These are phyloP conservation scores for Vinca major DNA, from an alignment of 305 asterid genomes.

Conservation along the genomic window DNA sequence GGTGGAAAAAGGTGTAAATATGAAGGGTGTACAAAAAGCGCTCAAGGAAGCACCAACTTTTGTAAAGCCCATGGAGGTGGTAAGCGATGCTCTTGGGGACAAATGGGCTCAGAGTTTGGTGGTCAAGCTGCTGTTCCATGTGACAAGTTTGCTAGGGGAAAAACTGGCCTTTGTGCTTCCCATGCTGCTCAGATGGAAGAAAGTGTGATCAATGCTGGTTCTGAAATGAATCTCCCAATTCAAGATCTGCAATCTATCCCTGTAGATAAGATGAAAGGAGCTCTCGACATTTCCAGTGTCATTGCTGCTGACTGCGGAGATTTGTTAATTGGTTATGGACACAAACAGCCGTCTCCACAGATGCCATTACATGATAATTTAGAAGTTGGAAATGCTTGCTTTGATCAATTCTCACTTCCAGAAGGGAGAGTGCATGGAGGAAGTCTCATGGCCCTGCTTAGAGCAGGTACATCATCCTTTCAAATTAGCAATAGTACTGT, in stretches of 20 bases:
- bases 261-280: constrained; percentile 14
- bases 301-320: constrained; percentile 9
- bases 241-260: constrained; percentile 19
- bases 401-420: constrained; percentile 37
- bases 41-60: constrained; percentile 60
- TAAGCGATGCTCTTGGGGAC: constrained; percentile 51
- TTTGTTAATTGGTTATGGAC: constrained; percentile 15
- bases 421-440: constrained; percentile 79
- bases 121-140: constrained; percentile 23
- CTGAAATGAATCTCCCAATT: constrained; percentile 11
- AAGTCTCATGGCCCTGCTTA: constrained; percentile 50
- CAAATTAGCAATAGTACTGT: too few species aligned
- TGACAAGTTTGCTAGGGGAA: constrained; percentile 55
- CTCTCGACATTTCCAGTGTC: constrained; percentile 8
- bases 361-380: constrained; percentile 10
- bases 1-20: constrained; percentile 58
- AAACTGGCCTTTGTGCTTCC: constrained; percentile 43
- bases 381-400: constrained; percentile 14
- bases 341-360: constrained; percentile 5
- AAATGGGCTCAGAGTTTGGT: constrained; percentile 24
- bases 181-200: constrained; percentile 38
- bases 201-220: constrained; percentile 13
- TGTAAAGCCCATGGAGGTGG: constrained; percentile 73
- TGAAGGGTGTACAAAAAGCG: constrained; percentile 51
- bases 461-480: constrained; percentile 15